Evolutionary conservation across 129 eudicot genomes (phyloP), one percentile per base, ranked within the genome.

Genomic region (Artemisia argyi): DNA sequence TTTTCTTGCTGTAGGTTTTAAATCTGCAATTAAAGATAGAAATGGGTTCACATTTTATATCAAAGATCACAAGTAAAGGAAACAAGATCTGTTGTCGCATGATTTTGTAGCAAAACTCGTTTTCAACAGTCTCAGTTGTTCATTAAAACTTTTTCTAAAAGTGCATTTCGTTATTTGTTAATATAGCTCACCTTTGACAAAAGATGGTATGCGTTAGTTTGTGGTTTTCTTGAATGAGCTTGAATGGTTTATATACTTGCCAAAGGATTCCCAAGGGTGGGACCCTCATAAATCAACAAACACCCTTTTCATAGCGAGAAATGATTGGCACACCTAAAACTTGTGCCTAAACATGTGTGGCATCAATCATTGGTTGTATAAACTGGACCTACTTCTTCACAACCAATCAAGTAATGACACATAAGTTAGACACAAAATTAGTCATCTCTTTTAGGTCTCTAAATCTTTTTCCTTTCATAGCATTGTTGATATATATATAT

Each of bases 211-310:
- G 30, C 49, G 47, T 51, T 30, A 32, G 28, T 19, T 58, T 74
- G 65, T 72, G 75, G 1, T 61, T 78, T 75, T 72, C 63, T 58
- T 66, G 74, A 72, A 68, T 71, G 74, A 74, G 53, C 56, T 70
- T 64, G 79, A 49, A 73, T 65, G 81, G 69, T 75, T 82, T 88
- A 83, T 85, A 85, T 85, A 83, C 80, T 73, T 71, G 69, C 20
- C 22, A 57, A 85, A 76, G 65, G 52, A 66, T 55, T 75, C 70
- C 66, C 9, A 16, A 54, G 5, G 56, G 50, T 48, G 86, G 88
- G 90, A 8, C 76, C 68, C 74, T 13, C 60, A 30, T 47, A 54
- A 44, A 56, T 56, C 59, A 66, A 56, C 7, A 26, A 24, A 66
- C 28, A 46, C 50, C 64, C 39, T 16, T 58, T 68, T 52, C n/a